Percentiles rank a stretch among this genome's conserved stretches.
phyloP scores from a whole-genome alignment of 1,284 basidiomycete species.

The Phylloboletellus chloephorus region DNA sequence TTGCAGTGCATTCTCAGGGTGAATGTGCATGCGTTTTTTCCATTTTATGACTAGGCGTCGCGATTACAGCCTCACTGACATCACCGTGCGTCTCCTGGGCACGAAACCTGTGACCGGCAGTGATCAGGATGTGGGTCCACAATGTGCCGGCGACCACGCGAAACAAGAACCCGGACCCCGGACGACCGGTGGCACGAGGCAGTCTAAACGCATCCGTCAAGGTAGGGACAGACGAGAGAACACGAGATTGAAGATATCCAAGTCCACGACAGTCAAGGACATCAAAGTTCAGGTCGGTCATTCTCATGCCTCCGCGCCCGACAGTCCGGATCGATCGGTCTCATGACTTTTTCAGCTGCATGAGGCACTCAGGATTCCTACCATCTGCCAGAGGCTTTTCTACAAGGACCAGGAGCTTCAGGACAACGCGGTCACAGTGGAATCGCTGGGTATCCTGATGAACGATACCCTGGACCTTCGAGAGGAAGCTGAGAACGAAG shows the following conservation, averaged over 20 bases:
- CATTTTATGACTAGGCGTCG: slow-evolving; percentile 36
- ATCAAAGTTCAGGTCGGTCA: slow-evolving; percentile 63
- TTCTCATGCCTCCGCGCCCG: background rate
- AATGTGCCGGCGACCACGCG: slow-evolving; percentile 23
- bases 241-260: slow-evolving; percentile 51
- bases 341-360: slow-evolving; percentile 42
- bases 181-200: slow-evolving; percentile 37
- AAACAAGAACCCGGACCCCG: slow-evolving; percentile 28
- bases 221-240: slow-evolving; percentile 46
- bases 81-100: slow-evolving; percentile 41
- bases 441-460: slow-evolving; percentile 54
- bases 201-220: slow-evolving; percentile 63
- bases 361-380: slow-evolving; percentile 56
- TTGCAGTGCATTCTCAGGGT: background rate
- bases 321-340: slow-evolving; percentile 5
- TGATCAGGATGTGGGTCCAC: slow-evolving; percentile 24
- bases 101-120: slow-evolving; percentile 19
- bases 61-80: slow-evolving; percentile 47
- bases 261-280: slow-evolving; percentile 66
- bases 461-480: slow-evolving; percentile 64
- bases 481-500: slow-evolving; percentile 56
- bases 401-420: slow-evolving; percentile 57
- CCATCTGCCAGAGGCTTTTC: slow-evolving; percentile 68
- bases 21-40: background rate
- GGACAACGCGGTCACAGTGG: slow-evolving; percentile 57